Percentiles rank a stretch among this genome's conserved stretches.
Conservation (phyloP, 129 eudicot genomes). For the Artemisia argyi region DNA sequence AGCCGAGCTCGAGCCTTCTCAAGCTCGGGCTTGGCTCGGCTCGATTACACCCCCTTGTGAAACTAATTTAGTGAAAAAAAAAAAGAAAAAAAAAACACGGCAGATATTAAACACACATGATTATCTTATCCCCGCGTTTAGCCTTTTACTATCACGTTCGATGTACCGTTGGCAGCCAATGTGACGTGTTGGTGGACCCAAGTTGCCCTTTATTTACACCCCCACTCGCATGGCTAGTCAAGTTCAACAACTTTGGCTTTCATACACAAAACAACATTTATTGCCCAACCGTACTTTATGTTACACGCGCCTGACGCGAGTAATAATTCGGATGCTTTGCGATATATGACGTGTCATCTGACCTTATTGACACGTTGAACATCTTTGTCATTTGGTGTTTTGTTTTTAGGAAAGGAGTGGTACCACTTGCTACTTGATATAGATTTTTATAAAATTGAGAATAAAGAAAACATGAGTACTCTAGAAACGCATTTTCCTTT, state of each 20-base stretch:
- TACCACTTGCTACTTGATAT: neutral
- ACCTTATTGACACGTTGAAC: constrained; percentile 18
- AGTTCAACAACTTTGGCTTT: constrained; percentile 26
- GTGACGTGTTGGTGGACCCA: constrained; percentile 49
- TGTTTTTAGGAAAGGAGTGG: neutral
- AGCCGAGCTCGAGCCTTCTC: too few relatives aligned
- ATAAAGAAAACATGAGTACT: too few relatives aligned
- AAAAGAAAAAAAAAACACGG: too few relatives aligned
- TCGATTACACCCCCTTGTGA: too few relatives aligned
- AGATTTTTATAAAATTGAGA: too few relatives aligned
- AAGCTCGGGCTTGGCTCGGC: too few relatives aligned
- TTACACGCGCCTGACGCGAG: constrained; percentile 23
- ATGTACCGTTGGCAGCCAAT: constrained; percentile 24
- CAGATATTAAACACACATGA: too few relatives aligned
- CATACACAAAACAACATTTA: constrained; percentile 25
- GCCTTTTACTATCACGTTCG: constrained; percentile 47
- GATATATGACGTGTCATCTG: constrained; percentile 20
- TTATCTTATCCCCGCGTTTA: neutral
- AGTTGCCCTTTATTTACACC: neutral
- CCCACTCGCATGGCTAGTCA: constrained; percentile 21
- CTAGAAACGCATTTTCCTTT: too few relatives aligned
- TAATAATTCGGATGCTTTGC: neutral
- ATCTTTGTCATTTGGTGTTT: constrained; percentile 24
- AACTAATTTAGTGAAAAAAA: too few relatives aligned
- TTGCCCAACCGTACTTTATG: constrained; percentile 17